A percentile compares a stretch with the other conserved stretches of the same genome.
Evolutionary conservation across 148 eudicot genomes (phyloP).

Genomic region (Vaccinium myrtillus): DNA sequence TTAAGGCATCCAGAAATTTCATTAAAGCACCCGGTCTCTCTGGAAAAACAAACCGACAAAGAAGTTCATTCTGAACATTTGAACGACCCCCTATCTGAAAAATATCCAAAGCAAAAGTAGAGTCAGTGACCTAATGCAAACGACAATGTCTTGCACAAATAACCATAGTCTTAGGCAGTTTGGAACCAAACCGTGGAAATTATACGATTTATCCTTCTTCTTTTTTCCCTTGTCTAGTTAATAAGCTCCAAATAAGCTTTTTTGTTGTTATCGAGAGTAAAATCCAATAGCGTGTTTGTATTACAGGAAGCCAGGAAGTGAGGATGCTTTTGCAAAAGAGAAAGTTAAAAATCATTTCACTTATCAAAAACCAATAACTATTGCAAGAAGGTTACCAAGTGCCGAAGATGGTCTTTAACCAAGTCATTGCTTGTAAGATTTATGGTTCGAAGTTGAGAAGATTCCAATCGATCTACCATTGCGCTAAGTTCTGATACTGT

Average conservation of each 20-base stretch:
- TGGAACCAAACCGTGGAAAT: not conserved
- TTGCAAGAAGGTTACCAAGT: conserved; percentile 55
- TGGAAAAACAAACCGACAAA: conserved; percentile 83
- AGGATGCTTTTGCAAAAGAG: not conserved
- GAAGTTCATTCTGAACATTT: conserved; percentile 62
- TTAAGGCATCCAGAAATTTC: conserved; percentile 78
- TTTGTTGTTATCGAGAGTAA: no score
- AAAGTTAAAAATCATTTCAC: not conserved
- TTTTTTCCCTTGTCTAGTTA: not conserved
- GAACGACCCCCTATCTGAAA: conserved; percentile 86
- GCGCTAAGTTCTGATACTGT: conserved; percentile 66
- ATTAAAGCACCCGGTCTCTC: conserved; percentile 87
- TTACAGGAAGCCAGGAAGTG: not conserved
- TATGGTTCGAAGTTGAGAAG: conserved; percentile 61
- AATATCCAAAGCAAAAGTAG: not conserved
- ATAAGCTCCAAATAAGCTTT: not conserved
- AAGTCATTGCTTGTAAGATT: conserved; percentile 82
- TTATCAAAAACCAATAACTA: not conserved
- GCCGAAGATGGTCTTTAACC: conserved; percentile 94
- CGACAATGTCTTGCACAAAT: not conserved
- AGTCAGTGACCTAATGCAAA: not conserved
- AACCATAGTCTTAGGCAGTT: not conserved
- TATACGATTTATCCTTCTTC: not conserved
- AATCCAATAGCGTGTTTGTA: no score
- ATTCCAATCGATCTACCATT: conserved; percentile 77